Conservation (phyloP, 2,329 filamentous ascomycete species). For the Corniculantispora saksenae region DNA sequence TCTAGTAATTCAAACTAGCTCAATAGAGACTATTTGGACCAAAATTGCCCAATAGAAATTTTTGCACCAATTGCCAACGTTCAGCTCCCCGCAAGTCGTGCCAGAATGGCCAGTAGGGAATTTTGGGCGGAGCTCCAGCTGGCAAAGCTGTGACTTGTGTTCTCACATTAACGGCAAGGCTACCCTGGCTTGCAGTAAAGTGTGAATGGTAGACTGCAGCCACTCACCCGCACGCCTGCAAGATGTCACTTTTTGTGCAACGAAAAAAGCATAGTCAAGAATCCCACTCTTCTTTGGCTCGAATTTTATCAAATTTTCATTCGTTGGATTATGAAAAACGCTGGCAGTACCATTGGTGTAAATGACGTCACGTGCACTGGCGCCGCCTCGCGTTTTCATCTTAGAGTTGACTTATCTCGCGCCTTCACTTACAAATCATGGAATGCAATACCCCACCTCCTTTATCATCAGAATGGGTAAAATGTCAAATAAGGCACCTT, state of each 20-base stretch:
- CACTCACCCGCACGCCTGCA: background rate
- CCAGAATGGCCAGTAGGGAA: background rate
- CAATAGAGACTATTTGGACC: too few species aligned
- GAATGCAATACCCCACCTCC: background rate
- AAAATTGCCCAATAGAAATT: background rate
- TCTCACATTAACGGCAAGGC: constrained; percentile 4
- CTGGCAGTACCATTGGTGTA: background rate
- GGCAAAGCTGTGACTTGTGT: background rate
- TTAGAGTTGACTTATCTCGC: background rate
- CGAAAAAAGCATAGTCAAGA: background rate
- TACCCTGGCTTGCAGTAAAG: background rate
- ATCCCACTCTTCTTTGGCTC: background rate
- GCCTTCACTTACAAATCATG: background rate
- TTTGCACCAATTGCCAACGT: background rate
- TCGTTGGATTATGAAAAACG: background rate
- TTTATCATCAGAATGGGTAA: constrained; percentile 2
- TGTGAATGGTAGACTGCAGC: constrained; percentile 7
- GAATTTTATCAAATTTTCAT: background rate
- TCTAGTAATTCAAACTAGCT: background rate
- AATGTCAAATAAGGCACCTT: background rate
- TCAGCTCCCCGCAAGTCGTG: constrained; percentile 1
- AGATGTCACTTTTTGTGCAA: background rate
- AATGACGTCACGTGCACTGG: constrained; percentile 17
- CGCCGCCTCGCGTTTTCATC: background rate
- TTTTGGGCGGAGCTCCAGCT: background rate